Evolutionary conservation across 164 flowering plant species (phyloP), one percentile per base, ranked within the genome.

Genomic region (Nymphaea colorata): DNA sequence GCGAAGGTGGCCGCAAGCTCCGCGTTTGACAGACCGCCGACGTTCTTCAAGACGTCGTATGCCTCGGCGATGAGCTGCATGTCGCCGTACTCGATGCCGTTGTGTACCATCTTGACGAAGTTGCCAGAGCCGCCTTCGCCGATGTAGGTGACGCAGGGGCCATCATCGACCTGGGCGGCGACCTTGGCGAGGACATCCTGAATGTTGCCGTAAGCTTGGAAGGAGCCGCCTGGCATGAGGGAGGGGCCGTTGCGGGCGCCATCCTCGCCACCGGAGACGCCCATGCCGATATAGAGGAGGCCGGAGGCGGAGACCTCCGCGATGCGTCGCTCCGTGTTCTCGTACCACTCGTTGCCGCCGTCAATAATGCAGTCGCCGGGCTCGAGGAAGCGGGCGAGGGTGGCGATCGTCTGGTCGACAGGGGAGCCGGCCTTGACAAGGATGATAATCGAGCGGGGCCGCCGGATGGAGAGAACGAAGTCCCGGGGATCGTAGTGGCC

Each of bases 151-250:
- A 84, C 81, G 69, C 83, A 78, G 5, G 87, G 87, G 17, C 85
- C 87, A 64, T 79, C 83, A 17, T 79, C 78, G 4, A 82, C 83
- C 65, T 84, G 84, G 2, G 86, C 87, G 0, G 87, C 83, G 2
- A 82, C 82, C 70, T 80, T 84, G 47, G 64, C 59, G 3, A 84
- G 44, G 6, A 82, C 72, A 15, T 73, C 72, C 16, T 75, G 70
- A 14, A 84, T 65, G 55, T 77, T 72, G 65, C 51, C 17, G 55
- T 84, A 84, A 12, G 85, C 87, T 67, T 78, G 64, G 59, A 42
- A 71, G 17, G 84, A 80, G 2, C 87, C 85, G 7, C 85, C 87
- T 5, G 86, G 87, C 87, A 84, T 84, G 66, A 84, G 45, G 6
- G 83, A 80, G 3, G 83, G 83, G 0, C 83, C 83, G 25, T 74